Evolutionary conservation across 1,139 yeast species (phyloP).

Genomic region (Candida sanyaensis): DNA sequence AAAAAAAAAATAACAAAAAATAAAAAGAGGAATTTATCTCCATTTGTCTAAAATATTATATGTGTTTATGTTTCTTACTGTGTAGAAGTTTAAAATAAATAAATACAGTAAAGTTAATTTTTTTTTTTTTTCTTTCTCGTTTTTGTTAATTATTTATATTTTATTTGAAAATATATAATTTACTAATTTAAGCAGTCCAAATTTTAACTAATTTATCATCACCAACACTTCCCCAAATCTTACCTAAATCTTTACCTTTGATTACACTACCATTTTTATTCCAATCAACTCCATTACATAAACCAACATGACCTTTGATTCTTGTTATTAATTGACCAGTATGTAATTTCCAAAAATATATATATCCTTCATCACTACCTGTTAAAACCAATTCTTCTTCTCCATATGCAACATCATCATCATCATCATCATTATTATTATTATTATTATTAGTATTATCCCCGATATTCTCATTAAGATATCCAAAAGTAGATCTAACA

Average conservation of each 20-base stretch:
- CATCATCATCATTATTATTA: too few relatives aligned
- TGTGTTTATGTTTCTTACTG: not conserved
- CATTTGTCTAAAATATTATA: not conserved
- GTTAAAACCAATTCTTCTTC: constrained; percentile 70
- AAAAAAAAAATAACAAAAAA: too few relatives aligned
- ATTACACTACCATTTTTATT: constrained; percentile 35
- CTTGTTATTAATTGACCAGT: constrained; percentile 70
- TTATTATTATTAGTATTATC: constrained; percentile 11
- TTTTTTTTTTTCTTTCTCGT: too few relatives aligned
- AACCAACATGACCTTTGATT: constrained; percentile 61
- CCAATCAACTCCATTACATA: constrained; percentile 82
- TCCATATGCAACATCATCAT: not conserved
- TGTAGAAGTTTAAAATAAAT: too few relatives aligned
- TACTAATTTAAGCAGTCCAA: constrained; percentile 47
- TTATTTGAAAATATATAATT: too few relatives aligned
- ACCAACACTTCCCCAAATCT: constrained; percentile 78
- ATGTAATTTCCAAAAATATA: constrained; percentile 79
- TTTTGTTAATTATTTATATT: too few relatives aligned
- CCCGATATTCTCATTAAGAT: constrained; percentile 29
- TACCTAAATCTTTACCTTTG: constrained; percentile 36
- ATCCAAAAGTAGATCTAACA: constrained; percentile 79
- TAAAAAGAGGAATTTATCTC: too few relatives aligned
- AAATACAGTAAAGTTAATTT: too few relatives aligned
- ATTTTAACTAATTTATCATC: constrained; percentile 73
- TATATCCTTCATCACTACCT: constrained; percentile 82